Evolutionary conservation across 139 green algal genomes (phyloP), one percentile per base, ranked within the genome.

Genomic region (Chlorella sp.): DNA sequence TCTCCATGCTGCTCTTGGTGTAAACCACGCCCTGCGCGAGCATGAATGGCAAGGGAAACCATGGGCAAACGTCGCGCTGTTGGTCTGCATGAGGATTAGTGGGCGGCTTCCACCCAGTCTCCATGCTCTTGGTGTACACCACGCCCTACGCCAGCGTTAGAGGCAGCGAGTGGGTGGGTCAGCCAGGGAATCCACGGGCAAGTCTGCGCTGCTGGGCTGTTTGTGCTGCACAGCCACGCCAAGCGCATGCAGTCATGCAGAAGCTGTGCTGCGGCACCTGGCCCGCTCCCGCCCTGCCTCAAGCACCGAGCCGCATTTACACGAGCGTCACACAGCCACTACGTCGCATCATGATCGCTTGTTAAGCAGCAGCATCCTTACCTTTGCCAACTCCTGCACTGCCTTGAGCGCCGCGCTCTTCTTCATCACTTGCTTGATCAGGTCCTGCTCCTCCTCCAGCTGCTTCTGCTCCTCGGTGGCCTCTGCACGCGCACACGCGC

Each of bases 51-150:
- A n/a, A n/a, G n/a, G n/a, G n/a, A n/a, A n/a, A n/a, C n/a, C n/a
- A n/a, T n/a, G n/a, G n/a, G n/a, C n/a, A n/a, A n/a, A n/a, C n/a
- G n/a, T n/a, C n/a, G n/a, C n/a, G n/a, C n/a, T n/a, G n/a, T n/a
- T n/a, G n/a, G n/a, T n/a, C n/a, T n/a, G n/a, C n/a, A n/a, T n/a
- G n/a, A n/a, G n/a, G n/a, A n/a, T n/a, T n/a, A n/a, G n/a, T n/a
- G n/a, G 93, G 93, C 33, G 94, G 91, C 78, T 94, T 95, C 94
- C 94, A 99, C 23, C 94, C 94, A 3, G 94, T 99, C 27, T 76
- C 75, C 76, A 98, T 86, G 55, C 75, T 73, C 31, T 86, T 79
- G 34, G 83, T 88, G 82, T 97, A 98, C 63, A 74, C 73, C 5
- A 92, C 78, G 62, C 82, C 88, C 82, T 92, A 78, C 27, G 49